These are phyloP conservation scores for Cyclotella kingstonii DNA, from an alignment of 108 stramenopile species.

Conservation along the genomic window DNA sequence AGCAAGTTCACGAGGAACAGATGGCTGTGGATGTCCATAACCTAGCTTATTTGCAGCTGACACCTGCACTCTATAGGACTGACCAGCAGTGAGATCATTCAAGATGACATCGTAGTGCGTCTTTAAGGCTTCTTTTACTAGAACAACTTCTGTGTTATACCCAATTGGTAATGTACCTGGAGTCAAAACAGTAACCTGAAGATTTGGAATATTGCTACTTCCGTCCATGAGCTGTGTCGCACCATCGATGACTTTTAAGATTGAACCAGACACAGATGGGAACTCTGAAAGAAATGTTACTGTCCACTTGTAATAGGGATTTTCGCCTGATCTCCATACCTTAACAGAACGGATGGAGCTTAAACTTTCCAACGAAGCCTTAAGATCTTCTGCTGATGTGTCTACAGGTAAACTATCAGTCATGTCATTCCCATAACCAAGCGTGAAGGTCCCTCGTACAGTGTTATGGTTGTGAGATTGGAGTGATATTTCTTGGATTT, in stretches of 20 bases:
- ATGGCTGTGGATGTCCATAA: conserved; percentile 50
- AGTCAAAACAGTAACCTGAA: conserved; percentile 24
- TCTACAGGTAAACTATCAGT: conserved; percentile 43
- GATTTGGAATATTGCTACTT: conserved; percentile 2
- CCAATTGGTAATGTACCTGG: conserved; percentile 29
- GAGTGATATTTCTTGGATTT: conserved; percentile 50
- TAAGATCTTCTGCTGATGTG: conserved; percentile 50
- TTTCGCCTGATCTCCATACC: conserved; percentile 32
- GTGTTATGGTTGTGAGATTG: conserved; percentile 12
- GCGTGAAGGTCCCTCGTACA: conserved; percentile 29
- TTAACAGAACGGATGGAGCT: conserved; percentile 54
- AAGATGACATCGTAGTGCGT: conserved; percentile 26
- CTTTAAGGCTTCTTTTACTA: conserved; percentile 16
- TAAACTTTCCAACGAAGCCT: conserved; percentile 50
- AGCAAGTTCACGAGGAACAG: conserved; percentile 54
- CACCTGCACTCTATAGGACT: conserved; percentile 58
- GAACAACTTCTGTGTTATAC: conserved; percentile 37
- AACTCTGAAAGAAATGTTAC: conserved; percentile 66
- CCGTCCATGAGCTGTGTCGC: conserved; percentile 12
- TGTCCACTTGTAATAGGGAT: conserved; percentile 53
- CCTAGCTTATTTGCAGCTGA: conserved; percentile 56
- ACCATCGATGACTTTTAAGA: conserved; percentile 14
- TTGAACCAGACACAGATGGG: conserved; percentile 34
- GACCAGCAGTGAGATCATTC: conserved; percentile 53
- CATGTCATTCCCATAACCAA: conserved; percentile 21